Conservation (phyloP, 2,329 filamentous ascomycete genomes). For the Cordyceps fumosorosea region DNA sequence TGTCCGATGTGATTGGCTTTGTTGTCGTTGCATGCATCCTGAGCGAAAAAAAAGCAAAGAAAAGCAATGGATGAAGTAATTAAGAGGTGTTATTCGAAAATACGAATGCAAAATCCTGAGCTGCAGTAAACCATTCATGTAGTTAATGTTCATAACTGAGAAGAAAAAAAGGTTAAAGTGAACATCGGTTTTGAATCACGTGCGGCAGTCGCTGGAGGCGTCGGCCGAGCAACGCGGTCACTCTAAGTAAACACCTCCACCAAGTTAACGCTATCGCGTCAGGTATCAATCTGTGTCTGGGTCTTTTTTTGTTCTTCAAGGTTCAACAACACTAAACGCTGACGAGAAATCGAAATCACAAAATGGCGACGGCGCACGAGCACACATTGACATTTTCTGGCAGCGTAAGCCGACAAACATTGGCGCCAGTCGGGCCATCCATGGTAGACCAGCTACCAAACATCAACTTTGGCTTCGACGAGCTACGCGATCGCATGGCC, state of each 20-base stretch:
- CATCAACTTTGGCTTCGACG: conserved; percentile 94
- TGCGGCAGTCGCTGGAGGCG: neutral
- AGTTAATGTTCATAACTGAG: neutral
- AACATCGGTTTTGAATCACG: neutral
- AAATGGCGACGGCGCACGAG: conserved; percentile 59
- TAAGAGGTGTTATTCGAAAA: neutral
- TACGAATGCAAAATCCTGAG: neutral
- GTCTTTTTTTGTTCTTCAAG: neutral
- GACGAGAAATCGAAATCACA: conserved; percentile 7
- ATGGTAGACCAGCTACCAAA: conserved; percentile 75
- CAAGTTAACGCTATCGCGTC: neutral
- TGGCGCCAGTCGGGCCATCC: conserved; percentile 53
- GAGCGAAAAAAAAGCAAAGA: conserved; percentile 10
- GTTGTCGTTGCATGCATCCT: conserved; percentile 28
- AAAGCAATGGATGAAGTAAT: neutral
- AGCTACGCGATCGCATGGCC: conserved; percentile 89
- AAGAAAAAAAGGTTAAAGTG: neutral
- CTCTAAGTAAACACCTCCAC: conserved; percentile 14
- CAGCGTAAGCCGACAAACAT: conserved; percentile 51
- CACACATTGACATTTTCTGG: conserved; percentile 61
- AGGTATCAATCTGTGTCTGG: neutral
- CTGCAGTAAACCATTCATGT: neutral
- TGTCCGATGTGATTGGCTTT: conserved; percentile 20
- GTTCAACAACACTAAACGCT: neutral
- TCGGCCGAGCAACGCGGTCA: conserved; percentile 26